Base-by-base conservation (phyloP, 192 early-diverging fungal genomes). In the Backusella tuberculispora region DNA sequence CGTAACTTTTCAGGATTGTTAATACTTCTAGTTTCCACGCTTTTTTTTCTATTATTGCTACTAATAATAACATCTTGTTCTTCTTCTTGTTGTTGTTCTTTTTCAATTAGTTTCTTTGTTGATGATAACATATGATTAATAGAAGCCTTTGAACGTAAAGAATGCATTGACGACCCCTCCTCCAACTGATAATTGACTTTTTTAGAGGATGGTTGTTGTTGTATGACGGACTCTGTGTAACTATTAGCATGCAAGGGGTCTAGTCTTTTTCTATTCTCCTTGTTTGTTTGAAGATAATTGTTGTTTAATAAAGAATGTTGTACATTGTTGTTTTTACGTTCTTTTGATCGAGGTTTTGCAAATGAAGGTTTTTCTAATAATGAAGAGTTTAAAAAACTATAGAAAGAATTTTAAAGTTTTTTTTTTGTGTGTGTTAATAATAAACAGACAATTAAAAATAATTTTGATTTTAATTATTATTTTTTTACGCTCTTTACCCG, bases 201-300 rank as follows among this genome's bases (percentile, higher is more conserved):
- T 60, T 60, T 26, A 26, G 53, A 34, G 29, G 29, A 60, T 24
- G 21, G 21, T 0, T 60, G 19, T 56, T 21, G 19, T 21, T 56
- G 53, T 60, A 60, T 60, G 53, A 60, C 53, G 53, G 53, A 60
- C n/a, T 60, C 24, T 60, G 53, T 60, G 53, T 60, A 60, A 60
- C 53, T 60, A 26, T 60, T 26, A 12, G 53, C 53, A 60, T 60
- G 53, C 53, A 60, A 60, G 53, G 53, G 53, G 53, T 60, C 53
- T 60, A 19, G 53, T 60, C 53, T 19, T 24, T 3, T 19, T 60
- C 10, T 24, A 13, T 14, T 60, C 53, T 60, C 53, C 21, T 60
- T 60, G 9, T 60, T 60, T 60, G 53, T 60, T 60, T 60, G 53
- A 60, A 13, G 53, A 34, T 34, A 34, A 34, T 34, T 2, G 2